These are phyloP conservation scores for Chimonanthus praecox DNA, from an alignment of 164 flowering plant genomes.

Conservation along the genomic window DNA sequence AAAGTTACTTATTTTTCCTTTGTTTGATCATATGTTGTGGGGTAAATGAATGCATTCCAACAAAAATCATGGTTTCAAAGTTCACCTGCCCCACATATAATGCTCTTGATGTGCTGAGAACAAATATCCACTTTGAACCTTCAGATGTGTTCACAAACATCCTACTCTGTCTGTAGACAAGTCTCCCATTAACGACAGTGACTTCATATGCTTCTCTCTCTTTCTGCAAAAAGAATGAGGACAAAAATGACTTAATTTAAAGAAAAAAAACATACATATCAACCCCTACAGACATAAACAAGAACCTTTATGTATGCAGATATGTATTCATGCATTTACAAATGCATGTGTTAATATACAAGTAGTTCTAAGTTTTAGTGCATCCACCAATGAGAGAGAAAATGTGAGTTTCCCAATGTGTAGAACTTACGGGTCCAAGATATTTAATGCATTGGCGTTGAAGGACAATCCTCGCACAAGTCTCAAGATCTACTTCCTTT, in stretches of 20 bases:
- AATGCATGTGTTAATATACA: background rate
- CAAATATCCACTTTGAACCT: conserved; percentile 73
- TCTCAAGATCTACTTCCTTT: conserved; percentile 50
- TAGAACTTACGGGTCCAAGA: conserved; percentile 58
- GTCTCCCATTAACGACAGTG: conserved; percentile 47
- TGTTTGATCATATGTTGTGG: background rate
- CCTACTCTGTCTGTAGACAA: conserved; percentile 48
- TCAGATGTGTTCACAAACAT: conserved; percentile 32
- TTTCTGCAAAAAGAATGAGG: conserved; percentile 32
- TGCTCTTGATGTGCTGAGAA: conserved; percentile 54
- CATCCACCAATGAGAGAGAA: background rate
- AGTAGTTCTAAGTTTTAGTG: background rate
- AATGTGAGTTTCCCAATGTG: background rate
- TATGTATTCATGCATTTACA: background rate
- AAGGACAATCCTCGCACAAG: conserved; percentile 39
- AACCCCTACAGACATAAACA: background rate
- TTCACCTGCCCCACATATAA: conserved; percentile 49
- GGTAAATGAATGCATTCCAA: background rate
- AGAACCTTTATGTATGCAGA: background rate
- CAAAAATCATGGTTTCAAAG: background rate
- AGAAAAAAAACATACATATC: background rate
- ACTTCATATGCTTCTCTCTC: conserved; percentile 75
- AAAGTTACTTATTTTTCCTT: too few relatives aligned
- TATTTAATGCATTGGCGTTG: conserved; percentile 67
- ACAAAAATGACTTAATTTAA: conserved; percentile 1